Evolutionary conservation across 805 yeast genomes (phyloP), one percentile per base, ranked within the genome.

Genomic region (Starmerella sirachaensis): DNA sequence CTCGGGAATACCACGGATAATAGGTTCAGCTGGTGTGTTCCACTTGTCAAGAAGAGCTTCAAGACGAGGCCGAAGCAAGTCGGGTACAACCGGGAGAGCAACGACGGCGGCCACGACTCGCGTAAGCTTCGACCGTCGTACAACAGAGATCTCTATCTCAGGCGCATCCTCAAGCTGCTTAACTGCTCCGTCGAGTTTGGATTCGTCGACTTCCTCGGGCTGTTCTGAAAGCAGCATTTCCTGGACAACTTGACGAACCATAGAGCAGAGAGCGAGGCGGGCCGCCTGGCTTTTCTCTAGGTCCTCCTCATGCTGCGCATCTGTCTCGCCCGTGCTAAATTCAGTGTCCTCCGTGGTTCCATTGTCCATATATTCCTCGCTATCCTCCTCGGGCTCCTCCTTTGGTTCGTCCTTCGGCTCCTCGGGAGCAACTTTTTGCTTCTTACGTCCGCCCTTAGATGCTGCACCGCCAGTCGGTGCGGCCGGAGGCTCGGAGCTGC

Each of bases 1-100:
- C 29, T 48, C 51, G 12, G 54, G 51, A n/a, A 49, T 38, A 1
- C 55, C 55, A 3, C 50, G 42, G 24, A 51, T 47, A 1, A 50
- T 36, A 2, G 51, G 50, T 31, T 51, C 55, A 7, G 49, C 43
- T 5, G 31, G 29, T 2, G 49, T 44, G 29, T 41, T 32, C 50
- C 50, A 51, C 24, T 18, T 12, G 14, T 30, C 42, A 8, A 35
- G 33, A 10, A 42, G 37, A 19, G 27, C 28, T 17, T 27, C 29
- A 21, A 41, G 26, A 11, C 34, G 35, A 2, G 12, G 29, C 5
- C n/a, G 26, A 20, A 51, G 28, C 6, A 27, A 22, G 6, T 8
- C 14, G 4, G 41, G 44, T 4, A 45, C 24, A 2, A 21, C 29
- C 3, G 26, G 14, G 1, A 35, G 21, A 25, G 21, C 21, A 2